Conservation (phyloP, 306 rosid genomes). For the Glycine soja region DNA sequence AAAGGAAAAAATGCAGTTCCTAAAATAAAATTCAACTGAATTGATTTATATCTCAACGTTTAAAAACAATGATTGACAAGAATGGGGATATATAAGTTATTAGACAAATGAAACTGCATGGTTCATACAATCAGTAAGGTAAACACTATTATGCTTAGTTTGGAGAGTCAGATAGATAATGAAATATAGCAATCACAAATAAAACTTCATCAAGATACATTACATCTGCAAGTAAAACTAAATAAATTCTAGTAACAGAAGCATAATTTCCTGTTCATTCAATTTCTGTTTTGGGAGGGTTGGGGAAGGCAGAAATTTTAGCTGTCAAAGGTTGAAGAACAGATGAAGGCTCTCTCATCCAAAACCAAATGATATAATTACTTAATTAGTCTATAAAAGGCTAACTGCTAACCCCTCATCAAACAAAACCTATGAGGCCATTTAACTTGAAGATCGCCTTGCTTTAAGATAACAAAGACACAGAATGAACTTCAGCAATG, state of each 20-base stretch:
- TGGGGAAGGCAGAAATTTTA: no score
- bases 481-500: constrained; percentile 4
- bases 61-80: constrained; percentile 2
- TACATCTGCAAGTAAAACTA: constrained; percentile 15
- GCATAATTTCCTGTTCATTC: background rate
- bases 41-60: background rate
- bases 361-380: constrained; percentile 10
- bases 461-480: constrained; percentile 9
- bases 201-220: constrained; percentile 16
- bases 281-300: background rate
- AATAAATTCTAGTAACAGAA: background rate
- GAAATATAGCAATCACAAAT: background rate
- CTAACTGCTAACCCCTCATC: background rate
- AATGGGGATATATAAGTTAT: background rate
- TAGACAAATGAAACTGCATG: constrained; percentile 18
- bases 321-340: constrained; percentile 7
- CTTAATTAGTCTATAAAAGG: background rate
- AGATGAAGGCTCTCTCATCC: constrained; percentile 7
- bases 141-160: background rate
- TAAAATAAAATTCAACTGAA: constrained; percentile 46
- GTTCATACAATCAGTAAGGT: constrained; percentile 19
- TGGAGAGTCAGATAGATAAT: background rate
- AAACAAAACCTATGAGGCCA: background rate
- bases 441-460: constrained; percentile 10
- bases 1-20: constrained; percentile 92